These are phyloP conservation scores for Chrysoporthe puriensis DNA, from an alignment of 2,329 filamentous ascomycete genomes.

Conservation along the genomic window DNA sequence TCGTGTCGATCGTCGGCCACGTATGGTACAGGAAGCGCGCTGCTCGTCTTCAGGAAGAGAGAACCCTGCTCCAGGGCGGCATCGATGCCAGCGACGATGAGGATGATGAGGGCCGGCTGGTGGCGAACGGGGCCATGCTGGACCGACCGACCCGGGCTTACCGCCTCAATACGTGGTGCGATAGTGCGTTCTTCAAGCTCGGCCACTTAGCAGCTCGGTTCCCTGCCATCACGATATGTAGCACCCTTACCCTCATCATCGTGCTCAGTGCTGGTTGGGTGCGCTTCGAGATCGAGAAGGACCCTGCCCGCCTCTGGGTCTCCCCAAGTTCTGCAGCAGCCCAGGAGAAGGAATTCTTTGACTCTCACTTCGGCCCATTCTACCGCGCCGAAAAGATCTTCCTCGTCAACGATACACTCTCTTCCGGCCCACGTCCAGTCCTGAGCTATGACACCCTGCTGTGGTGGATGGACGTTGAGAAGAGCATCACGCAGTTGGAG, in stretches of 20 bases:
- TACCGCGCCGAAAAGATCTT: slow-evolving; percentile 94
- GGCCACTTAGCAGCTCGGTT: slow-evolving; percentile 82
- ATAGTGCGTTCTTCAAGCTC: slow-evolving; percentile 77
- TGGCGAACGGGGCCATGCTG: slow-evolving; percentile 75
- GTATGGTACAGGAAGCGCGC: slow-evolving; percentile 75
- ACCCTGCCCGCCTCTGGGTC: slow-evolving; percentile 95
- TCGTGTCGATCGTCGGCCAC: slow-evolving; percentile 71
- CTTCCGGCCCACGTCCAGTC: slow-evolving; percentile 71
- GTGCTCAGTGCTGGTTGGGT: slow-evolving; percentile 87
- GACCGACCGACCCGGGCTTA: slow-evolving; percentile 82
- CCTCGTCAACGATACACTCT: slow-evolving; percentile 81
- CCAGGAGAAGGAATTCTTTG: slow-evolving; percentile 92
- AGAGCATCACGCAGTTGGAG: slow-evolving; percentile 72
- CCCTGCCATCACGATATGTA: slow-evolving; percentile 78
- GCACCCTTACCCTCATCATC: slow-evolving; percentile 74
- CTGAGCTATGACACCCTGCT: slow-evolving; percentile 84
- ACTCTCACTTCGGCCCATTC: slow-evolving; percentile 90
- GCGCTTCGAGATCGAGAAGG: slow-evolving; percentile 83
- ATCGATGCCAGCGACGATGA: slow-evolving; percentile 86
- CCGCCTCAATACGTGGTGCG: slow-evolving; percentile 80
- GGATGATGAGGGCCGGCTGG: slow-evolving; percentile 79
- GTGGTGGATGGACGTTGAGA: slow-evolving; percentile 95
- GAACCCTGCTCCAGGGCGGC: slow-evolving; percentile 73
- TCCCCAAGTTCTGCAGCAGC: slow-evolving; percentile 89
- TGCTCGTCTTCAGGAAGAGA: slow-evolving; percentile 75